Conservation (phyloP, 192 early-diverging fungal species). For the Paraglomus occultum region DNA sequence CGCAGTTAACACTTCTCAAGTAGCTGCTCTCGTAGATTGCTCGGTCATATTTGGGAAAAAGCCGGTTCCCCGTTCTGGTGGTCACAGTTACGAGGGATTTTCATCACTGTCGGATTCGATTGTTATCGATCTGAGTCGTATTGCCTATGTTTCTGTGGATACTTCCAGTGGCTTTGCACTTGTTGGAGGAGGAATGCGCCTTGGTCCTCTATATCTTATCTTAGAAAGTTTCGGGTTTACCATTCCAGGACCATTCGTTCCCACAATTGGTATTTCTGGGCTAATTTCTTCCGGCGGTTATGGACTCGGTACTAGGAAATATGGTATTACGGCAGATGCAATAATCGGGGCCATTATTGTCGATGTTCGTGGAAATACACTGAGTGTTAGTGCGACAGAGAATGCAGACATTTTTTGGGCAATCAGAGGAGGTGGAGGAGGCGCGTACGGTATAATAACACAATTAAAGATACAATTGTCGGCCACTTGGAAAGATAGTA, state of each 20-base stretch:
- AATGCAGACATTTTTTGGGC: constrained; percentile 60
- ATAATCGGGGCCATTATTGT: constrained; percentile 53
- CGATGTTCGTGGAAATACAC: constrained; percentile 43
- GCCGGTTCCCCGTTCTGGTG: constrained; percentile 17
- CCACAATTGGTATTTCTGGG: constrained; percentile 54
- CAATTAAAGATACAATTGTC: constrained; percentile 33
- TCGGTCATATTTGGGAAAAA: background rate
- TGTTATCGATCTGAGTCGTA: constrained; percentile 47
- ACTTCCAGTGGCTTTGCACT: constrained; percentile 26
- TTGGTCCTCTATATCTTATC: constrained; percentile 50
- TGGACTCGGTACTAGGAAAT: constrained; percentile 43
- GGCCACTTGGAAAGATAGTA: constrained; percentile 10
- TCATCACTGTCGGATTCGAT: constrained; percentile 37
- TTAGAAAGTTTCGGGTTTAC: constrained; percentile 33
- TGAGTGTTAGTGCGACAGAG: constrained; percentile 36
- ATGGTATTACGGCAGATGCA: constrained; percentile 51
- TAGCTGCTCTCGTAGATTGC: constrained; percentile 8
- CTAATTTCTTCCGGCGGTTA: constrained; percentile 49
- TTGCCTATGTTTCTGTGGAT: constrained; percentile 33
- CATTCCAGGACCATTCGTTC: constrained; percentile 44
- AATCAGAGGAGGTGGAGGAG: constrained; percentile 57
- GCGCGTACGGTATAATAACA: constrained; percentile 36
- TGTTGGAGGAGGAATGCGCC: constrained; percentile 47
- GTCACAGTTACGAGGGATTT: constrained; percentile 16
- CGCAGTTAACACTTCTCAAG: constrained; percentile 23